phyloP scores from a whole-genome alignment of 495 filamentous ascomycete genomes.

The Haplographium delicatum region DNA sequence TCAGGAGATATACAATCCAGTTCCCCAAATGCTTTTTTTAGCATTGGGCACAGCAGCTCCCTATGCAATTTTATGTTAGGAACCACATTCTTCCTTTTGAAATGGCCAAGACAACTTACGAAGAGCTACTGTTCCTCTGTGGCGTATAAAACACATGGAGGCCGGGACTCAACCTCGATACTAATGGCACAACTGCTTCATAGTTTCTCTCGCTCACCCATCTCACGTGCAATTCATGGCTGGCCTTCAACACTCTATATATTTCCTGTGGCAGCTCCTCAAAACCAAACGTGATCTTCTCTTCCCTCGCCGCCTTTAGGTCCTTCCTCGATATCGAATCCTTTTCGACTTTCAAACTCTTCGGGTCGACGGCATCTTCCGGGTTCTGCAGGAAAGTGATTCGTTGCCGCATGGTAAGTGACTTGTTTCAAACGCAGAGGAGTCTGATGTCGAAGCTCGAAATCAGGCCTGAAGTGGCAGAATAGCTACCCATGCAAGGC shows the following conservation, averaged over 20 bases:
- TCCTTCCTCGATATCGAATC: slow-evolving; percentile 48
- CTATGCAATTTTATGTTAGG: slow-evolving; percentile 3
- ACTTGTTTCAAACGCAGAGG: neutral
- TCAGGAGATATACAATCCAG: slow-evolving; percentile 47
- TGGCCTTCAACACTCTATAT: slow-evolving; percentile 53
- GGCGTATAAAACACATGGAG: slow-evolving; percentile 80
- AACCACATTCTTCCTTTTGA: neutral
- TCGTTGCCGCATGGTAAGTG: slow-evolving; percentile 68
- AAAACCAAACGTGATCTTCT: slow-evolving; percentile 67
- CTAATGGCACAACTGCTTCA: slow-evolving; percentile 59
- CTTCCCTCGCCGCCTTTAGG: slow-evolving; percentile 67
- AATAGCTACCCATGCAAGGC: slow-evolving; percentile 11
- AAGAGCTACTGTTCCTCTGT: slow-evolving; percentile 29
- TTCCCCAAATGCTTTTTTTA: slow-evolving; percentile 57
- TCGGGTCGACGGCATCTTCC: slow-evolving; percentile 54
- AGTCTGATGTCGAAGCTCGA: neutral
- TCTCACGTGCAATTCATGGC: slow-evolving; percentile 72
- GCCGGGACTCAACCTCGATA: slow-evolving; percentile 69
- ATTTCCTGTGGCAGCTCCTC: slow-evolving; percentile 71
- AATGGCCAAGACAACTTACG: slow-evolving; percentile 18
- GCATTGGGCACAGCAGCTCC: slow-evolving; percentile 50
- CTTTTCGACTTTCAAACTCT: slow-evolving; percentile 47
- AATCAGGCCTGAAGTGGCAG: neutral
- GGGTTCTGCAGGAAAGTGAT: slow-evolving; percentile 71
- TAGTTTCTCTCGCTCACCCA: slow-evolving; percentile 62